A percentile compares a stretch with the other conserved stretches of the same genome.
Evolutionary conservation across 1,284 basidiomycete genomes (phyloP).

Genomic region (Fomitopsis betulina): DNA sequence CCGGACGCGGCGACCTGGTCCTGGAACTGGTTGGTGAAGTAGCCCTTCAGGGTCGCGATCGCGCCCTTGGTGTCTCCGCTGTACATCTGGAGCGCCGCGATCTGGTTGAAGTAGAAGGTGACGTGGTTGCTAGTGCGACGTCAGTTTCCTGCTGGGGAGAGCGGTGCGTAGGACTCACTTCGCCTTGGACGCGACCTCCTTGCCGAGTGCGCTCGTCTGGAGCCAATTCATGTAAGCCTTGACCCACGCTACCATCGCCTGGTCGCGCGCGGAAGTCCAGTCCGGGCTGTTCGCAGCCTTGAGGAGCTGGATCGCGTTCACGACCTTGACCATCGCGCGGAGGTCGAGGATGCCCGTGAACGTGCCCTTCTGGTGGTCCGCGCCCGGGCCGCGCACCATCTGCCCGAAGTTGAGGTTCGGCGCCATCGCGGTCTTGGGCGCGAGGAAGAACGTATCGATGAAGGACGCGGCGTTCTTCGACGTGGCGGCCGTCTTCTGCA

Average conservation of each 20-base stretch:
- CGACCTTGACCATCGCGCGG: conserved; percentile 57
- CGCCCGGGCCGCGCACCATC: conserved; percentile 55
- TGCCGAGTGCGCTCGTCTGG: conserved; percentile 42
- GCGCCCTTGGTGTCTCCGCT: conserved; percentile 38
- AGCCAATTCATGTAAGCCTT: conserved; percentile 54
- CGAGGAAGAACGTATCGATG: conserved; percentile 58
- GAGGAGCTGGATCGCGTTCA: conserved; percentile 52
- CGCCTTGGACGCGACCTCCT: conserved; percentile 41
- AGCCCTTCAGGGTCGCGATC: conserved; percentile 32
- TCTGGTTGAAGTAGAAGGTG: conserved; percentile 42
- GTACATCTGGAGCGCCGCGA: conserved; percentile 34
- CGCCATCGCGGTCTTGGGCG: conserved; percentile 55
- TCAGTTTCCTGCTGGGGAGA: neutral
- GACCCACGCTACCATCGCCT: conserved; percentile 45
- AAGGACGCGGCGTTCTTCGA: conserved; percentile 39
- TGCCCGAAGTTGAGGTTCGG: conserved; percentile 69
- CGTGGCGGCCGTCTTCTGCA: conserved; percentile 36
- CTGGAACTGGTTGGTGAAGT: conserved; percentile 41
- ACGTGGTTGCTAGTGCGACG: conserved; percentile 51
- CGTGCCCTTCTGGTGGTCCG: conserved; percentile 41
- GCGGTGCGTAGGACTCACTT: conserved; percentile 40
- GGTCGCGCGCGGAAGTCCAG: conserved; percentile 54
- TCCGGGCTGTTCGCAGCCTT: conserved; percentile 43
- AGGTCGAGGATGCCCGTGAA: conserved; percentile 65
- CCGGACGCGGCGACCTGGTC: conserved; percentile 52